Base-by-base conservation (phyloP, 2,329 filamentous ascomycete genomes). In the Tolypocladium tundrense region DNA sequence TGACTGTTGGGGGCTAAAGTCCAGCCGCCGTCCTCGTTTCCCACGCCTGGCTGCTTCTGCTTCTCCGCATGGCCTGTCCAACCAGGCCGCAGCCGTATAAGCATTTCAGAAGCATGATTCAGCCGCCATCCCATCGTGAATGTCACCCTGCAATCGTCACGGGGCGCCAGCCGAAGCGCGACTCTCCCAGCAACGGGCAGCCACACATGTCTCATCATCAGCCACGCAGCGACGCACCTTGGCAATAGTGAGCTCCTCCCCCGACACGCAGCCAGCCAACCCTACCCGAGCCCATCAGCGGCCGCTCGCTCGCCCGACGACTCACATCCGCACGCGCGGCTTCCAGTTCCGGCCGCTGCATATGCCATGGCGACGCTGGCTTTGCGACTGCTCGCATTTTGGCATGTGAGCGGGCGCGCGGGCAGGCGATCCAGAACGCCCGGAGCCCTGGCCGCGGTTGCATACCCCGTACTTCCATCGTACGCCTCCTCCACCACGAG, bases 81-180 rank as follows among this genome's bases (percentile, higher is more conserved):
- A 50, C 45, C 24, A 31, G 45, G 14, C 4, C 3, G 7, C 45
- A 2, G 24, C 24, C 31, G 45, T 19, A 24, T 27, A 48, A 35
- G 48, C 48, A 51, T 51, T 9, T 21, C 27, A n/a, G 16, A 35
- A n/a, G 10, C 48, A 35, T 35, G 48, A 33, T 51, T 35, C 48
- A 51, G 31, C 48, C 31, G 19, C 27, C 24, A 33, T 41, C 16
- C 31, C 31, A 11, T 33, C 27, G 16, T 27, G 27, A 7, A 56
- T 58, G 57, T 37, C 54, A 58, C 48, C n/a, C 57, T 48, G 57
- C 53, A 56, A 11, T n/a, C 19, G 54, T 45, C 31, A 56, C 27
- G 57, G 53, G 57, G 37, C 45, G 21, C 21, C 43, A 39, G 35
- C 53, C 24, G 45, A 40, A 37, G 9, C 21, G 48, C 53, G 31